A percentile compares a stretch with the other conserved stretches of the same genome.
phyloP scores from a whole-genome alignment of 305 asterid genomes.

The Stenogyne calaminthoides region DNA sequence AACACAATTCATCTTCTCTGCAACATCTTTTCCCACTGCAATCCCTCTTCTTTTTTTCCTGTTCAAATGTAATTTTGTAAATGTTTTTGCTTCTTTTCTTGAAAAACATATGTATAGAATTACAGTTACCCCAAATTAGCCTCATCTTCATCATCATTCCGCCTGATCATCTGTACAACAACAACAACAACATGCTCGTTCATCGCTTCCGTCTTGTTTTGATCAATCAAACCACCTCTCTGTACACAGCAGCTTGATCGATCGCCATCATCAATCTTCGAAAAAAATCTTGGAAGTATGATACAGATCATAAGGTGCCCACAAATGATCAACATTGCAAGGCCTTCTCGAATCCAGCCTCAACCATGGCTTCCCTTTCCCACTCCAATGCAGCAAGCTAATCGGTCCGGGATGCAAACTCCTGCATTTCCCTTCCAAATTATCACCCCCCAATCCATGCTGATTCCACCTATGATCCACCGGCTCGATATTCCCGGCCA shows the following conservation, averaged over 20 bases:
- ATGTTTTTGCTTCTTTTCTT: not conserved
- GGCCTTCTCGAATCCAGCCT: slow-evolving; percentile 68
- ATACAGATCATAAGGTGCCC: slow-evolving; percentile 81
- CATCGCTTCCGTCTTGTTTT: not conserved
- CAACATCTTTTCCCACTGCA: not conserved
- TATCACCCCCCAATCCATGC: slow-evolving; percentile 79
- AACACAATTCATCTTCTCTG: not conserved
- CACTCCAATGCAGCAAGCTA: slow-evolving; percentile 77
- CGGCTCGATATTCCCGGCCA: slow-evolving; percentile 60
- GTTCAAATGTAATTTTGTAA: not conserved
- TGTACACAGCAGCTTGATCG: not conserved
- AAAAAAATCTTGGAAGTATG: slow-evolving; percentile 44
- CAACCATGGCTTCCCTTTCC: slow-evolving; percentile 82
- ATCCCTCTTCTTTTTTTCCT: not conserved
- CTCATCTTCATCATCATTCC: not conserved
- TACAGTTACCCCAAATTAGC: not conserved
- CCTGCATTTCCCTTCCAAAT: slow-evolving; percentile 68
- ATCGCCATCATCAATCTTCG: slow-evolving; percentile 38
- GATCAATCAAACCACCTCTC: not conserved
- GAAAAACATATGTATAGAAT: not conserved
- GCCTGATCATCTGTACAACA: slow-evolving; percentile 6
- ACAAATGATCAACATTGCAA: slow-evolving; percentile 65
- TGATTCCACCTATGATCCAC: slow-evolving; percentile 80
- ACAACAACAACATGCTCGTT: no score
- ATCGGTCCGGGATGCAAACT: slow-evolving; percentile 71